phyloP scores from a whole-genome alignment of 371 early-diverging fungal species.

The Mortierella sp. region DNA sequence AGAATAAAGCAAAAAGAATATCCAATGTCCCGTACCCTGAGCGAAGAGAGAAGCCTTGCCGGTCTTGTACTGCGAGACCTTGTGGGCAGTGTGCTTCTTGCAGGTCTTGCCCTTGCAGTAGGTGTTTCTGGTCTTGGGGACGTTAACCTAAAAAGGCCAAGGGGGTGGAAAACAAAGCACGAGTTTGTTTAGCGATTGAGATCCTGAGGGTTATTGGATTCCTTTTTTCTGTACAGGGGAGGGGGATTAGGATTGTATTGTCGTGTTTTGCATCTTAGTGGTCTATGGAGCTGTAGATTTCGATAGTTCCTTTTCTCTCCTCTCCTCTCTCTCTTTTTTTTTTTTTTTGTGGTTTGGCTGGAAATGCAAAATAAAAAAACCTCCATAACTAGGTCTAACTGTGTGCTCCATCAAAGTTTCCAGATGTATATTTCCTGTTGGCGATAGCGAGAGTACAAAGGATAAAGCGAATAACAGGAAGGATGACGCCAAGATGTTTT shows the following conservation, averaged over 20 bases:
- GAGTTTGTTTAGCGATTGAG: neutral
- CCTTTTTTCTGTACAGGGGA: neutral
- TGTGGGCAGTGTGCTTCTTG: conserved; percentile 98
- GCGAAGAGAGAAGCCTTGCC: conserved; percentile 98
- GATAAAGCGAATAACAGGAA: too few species aligned
- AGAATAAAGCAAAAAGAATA: conserved; percentile 57
- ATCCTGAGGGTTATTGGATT: neutral
- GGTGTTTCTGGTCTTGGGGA: conserved; percentile 67
- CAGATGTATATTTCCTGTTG: neutral
- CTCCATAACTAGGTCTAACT: neutral
- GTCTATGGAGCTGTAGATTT: neutral
- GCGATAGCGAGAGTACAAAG: neutral
- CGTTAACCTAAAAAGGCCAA: conserved; percentile 17
- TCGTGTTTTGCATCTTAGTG: neutral
- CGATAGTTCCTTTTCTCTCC: neutral
- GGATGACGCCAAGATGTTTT: neutral
- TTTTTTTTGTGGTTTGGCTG: too few species aligned
- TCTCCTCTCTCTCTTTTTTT: too few species aligned
- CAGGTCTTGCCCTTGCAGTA: conserved; percentile 97
- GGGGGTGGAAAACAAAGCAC: neutral
- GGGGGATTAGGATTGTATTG: neutral
- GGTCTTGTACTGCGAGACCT: conserved; percentile 99
- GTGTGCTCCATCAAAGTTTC: conserved; percentile 1
- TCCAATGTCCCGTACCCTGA: conserved; percentile 79
- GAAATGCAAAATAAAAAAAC: neutral